A percentile compares a stretch with the other conserved stretches of the same genome.
Conservation (phyloP, 495 filamentous ascomycete species). For the Daldinia grandis region DNA sequence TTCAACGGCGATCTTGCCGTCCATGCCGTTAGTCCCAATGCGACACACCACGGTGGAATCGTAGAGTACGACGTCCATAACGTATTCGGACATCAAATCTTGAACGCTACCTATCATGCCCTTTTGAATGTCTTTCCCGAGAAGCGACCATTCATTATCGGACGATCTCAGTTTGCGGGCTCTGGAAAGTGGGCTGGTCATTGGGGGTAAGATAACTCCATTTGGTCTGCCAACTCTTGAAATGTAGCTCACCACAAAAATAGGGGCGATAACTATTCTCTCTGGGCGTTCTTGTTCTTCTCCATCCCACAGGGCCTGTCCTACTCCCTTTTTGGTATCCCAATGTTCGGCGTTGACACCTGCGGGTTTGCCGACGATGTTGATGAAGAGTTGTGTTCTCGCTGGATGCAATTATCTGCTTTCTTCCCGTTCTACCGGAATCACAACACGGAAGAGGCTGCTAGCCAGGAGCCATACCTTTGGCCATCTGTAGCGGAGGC, state of each 20-base stretch:
- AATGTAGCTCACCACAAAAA: constrained; percentile 5
- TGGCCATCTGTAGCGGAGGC: constrained; percentile 77
- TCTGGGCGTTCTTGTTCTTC: constrained; percentile 76
- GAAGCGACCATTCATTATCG: constrained; percentile 87
- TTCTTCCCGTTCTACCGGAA: constrained; percentile 93
- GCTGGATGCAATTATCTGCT: constrained; percentile 87
- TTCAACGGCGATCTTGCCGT: constrained; percentile 78
- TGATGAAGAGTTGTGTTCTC: constrained; percentile 77
- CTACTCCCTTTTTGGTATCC: constrained; percentile 83
- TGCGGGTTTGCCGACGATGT: constrained; percentile 81
- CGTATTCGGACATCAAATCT: constrained; percentile 75
- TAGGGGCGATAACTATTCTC: constrained; percentile 74
- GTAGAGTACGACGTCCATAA: constrained; percentile 86
- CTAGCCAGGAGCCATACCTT: constrained; percentile 76
- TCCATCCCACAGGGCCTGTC: constrained; percentile 82
- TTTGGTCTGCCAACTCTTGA: neutral
- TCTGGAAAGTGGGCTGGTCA: constrained; percentile 84
- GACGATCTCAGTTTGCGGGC: constrained; percentile 82
- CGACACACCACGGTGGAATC: constrained; percentile 75
- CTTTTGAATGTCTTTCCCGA: constrained; percentile 67
- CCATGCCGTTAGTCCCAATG: constrained; percentile 79
- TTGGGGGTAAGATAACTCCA: constrained; percentile 66
- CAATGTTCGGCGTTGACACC: constrained; percentile 87
- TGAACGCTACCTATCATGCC: constrained; percentile 82
- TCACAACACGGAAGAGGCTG: constrained; percentile 72